phyloP scores from a whole-genome alignment of 345 rosid genomes.

The Eucalyptus polybractea region DNA sequence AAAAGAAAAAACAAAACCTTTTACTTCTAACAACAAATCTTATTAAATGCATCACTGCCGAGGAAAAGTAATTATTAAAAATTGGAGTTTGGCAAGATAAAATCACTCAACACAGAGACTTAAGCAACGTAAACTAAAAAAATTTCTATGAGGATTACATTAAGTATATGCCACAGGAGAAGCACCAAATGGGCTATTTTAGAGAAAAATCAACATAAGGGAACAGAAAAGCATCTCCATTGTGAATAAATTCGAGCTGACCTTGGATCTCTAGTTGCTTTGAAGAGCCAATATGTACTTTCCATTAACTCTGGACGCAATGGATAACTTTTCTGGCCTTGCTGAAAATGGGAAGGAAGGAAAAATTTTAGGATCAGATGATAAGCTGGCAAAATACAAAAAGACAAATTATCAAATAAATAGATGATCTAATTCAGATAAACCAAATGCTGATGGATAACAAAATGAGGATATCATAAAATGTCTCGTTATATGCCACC shows the following conservation, averaged over 20 bases:
- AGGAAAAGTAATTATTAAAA: background rate
- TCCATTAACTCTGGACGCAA: slow-evolving; percentile 94
- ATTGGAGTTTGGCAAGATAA: background rate
- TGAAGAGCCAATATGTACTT: slow-evolving; percentile 98
- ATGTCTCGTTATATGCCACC: background rate
- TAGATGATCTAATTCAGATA: background rate
- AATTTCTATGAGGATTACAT: background rate
- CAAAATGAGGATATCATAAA: background rate
- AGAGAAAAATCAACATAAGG: background rate
- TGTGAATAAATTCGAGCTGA: background rate
- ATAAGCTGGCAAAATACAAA: background rate
- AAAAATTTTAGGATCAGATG: background rate
- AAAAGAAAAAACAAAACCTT: background rate
- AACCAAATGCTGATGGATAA: background rate
- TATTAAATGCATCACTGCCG: background rate
- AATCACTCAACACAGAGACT: background rate
- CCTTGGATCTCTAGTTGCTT: slow-evolving; percentile 94
- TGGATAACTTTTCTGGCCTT: slow-evolving; percentile 93
- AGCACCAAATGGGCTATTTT: background rate
- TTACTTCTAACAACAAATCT: background rate
- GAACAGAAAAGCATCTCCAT: background rate
- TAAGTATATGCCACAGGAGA: background rate
- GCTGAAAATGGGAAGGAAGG: slow-evolving; percentile 20
- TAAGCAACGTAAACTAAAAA: background rate
- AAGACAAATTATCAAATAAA: background rate